These are phyloP conservation scores for Millerozyma acaciae DNA, from an alignment of 805 yeast genomes.

Conservation along the genomic window DNA sequence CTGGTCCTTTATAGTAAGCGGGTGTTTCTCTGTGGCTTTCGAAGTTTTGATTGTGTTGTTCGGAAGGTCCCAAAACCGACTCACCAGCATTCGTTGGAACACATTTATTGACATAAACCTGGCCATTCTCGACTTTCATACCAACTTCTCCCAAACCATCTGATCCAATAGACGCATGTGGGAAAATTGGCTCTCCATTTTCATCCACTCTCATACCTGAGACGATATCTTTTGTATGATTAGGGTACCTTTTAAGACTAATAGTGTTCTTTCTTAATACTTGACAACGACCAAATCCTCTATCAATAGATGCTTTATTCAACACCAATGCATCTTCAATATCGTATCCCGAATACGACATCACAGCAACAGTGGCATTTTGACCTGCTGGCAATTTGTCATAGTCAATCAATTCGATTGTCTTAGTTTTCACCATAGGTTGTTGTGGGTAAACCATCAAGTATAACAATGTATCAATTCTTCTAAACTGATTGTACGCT, in stretches of 20 bases:
- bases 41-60: constrained; percentile 32
- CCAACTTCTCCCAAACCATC: constrained; percentile 98
- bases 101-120: constrained; percentile 88
- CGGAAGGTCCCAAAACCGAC: constrained; percentile 43
- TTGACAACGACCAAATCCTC: constrained; percentile 98
- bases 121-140: constrained; percentile 83
- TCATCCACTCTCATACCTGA: constrained; percentile 90
- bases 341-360: constrained; percentile 99
- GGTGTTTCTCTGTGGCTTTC: constrained; percentile 87
- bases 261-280: constrained; percentile 90
- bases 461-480: constrained; percentile 91
- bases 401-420: constrained; percentile 91
- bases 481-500: constrained; percentile 92
- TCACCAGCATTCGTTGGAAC: constrained; percentile 86
- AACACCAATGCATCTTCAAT: constrained; percentile 97
- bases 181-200: constrained; percentile 75
- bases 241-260: constrained; percentile 84
- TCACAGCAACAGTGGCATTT: constrained; percentile 97
- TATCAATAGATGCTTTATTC: constrained; percentile 87
- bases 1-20: constrained; percentile 89
- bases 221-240: constrained; percentile 87
- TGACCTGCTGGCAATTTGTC: constrained; percentile 98
- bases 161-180: constrained; percentile 82
- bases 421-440: constrained; percentile 97
- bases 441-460: constrained; percentile 99